Conservation (phyloP, 2,329 filamentous ascomycete genomes). For the Rhytidhysteron rufulum region DNA sequence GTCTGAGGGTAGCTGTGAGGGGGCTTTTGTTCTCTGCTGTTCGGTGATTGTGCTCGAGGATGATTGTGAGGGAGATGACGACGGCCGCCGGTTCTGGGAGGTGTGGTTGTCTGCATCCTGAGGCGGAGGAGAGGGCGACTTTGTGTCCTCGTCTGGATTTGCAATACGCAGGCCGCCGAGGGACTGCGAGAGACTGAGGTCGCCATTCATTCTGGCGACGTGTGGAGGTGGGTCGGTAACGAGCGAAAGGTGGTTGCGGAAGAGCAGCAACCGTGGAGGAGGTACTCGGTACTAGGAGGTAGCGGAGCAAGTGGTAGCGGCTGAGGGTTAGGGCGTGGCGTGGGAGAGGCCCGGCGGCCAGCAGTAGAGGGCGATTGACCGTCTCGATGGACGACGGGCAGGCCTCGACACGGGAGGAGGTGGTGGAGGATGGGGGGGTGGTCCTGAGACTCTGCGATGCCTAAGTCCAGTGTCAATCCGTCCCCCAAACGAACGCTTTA, state of each 20-base stretch:
- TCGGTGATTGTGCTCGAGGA: conserved; percentile 38
- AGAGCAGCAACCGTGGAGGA: conserved; percentile 13
- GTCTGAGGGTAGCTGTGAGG: conserved; percentile 31
- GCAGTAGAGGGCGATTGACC: conserved; percentile 13
- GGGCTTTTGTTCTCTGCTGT: conserved; percentile 22
- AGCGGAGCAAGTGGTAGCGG: conserved; percentile 5
- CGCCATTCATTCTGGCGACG: conserved; percentile 70
- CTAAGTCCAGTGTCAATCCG: no score
- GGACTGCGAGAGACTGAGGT: conserved; percentile 86
- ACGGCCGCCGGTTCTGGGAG: conserved; percentile 12
- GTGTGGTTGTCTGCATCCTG: conserved; percentile 5
- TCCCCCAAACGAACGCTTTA: no score
- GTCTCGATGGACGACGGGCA: conserved; percentile 14
- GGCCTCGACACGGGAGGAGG: conserved; percentile 11
- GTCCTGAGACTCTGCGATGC: conserved; percentile 3
- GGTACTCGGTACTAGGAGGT: no score
- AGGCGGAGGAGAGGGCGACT: conserved; percentile 23
- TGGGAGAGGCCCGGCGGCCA: conserved; percentile 30
- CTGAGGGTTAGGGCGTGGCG: conserved; percentile 15
- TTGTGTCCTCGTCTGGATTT: conserved; percentile 77
- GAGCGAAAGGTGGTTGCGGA: conserved; percentile 18
- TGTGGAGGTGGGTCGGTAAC: conserved; percentile 19
- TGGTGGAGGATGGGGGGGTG: conserved; percentile 16
- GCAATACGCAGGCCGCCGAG: conserved; percentile 94
- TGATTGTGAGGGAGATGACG: conserved; percentile 28